phyloP scores from a whole-genome alignment of 192 early-diverging fungal genomes.

The Entomortierella lignicola region DNA sequence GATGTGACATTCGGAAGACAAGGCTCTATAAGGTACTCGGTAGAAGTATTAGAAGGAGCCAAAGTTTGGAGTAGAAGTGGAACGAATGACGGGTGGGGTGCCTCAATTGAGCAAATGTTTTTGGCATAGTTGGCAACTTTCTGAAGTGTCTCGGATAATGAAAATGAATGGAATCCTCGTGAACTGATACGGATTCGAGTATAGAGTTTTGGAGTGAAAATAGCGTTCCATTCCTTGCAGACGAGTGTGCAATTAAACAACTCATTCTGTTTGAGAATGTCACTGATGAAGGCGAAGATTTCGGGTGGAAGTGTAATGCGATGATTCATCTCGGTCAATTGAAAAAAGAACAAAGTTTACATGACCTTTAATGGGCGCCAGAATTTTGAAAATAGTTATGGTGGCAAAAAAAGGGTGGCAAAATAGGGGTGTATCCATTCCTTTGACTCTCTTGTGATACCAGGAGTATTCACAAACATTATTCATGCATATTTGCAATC shows the following conservation, averaged over 20 bases:
- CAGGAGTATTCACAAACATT: too few species aligned
- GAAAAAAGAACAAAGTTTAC: too few species aligned
- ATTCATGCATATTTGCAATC: too few species aligned
- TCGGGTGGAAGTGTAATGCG: not conserved
- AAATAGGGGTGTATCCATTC: too few species aligned
- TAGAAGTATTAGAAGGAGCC: not conserved
- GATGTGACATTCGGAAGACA: not conserved
- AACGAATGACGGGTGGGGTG: not conserved
- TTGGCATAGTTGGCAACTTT: not conserved
- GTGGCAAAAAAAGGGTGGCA: too few species aligned
- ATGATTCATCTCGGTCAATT: too few species aligned
- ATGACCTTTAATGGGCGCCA: too few species aligned
- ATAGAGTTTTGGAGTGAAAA: not conserved
- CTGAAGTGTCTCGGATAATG: not conserved
- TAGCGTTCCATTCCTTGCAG: slow-evolving; percentile 1
- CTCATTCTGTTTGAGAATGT: slow-evolving; percentile 1
- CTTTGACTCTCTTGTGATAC: too few species aligned
- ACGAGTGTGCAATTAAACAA: slow-evolving; percentile 4
- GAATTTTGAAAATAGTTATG: too few species aligned
- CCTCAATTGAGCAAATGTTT: not conserved
- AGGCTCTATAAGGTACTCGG: too few species aligned
- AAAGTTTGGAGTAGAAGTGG: not conserved
- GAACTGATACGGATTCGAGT: not conserved
- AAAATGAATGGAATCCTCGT: not conserved
- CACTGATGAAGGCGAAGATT: not conserved